phyloP scores from a whole-genome alignment of 495 filamentous ascomycete species.

The Xylaria flabelliformis region DNA sequence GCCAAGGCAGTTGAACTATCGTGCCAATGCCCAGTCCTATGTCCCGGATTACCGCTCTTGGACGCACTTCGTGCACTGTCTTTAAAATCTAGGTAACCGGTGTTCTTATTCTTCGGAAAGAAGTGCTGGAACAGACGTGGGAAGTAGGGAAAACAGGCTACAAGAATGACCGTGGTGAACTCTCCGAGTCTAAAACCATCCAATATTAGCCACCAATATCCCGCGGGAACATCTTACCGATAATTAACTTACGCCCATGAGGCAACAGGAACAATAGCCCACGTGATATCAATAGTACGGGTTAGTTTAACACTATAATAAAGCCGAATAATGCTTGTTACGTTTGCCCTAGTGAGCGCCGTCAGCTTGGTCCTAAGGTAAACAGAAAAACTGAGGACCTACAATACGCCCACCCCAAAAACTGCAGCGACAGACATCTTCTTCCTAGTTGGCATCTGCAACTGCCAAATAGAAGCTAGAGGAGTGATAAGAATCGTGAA shows the following conservation, averaged over 20 bases:
- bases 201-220: too few species aligned
- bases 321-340: conserved; percentile 25
- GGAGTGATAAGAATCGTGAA: conserved; percentile 45
- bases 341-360: background rate
- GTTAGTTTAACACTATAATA: conserved; percentile 19
- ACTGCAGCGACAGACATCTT: conserved; percentile 38
- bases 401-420: conserved; percentile 40
- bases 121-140: background rate
- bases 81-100: too few species aligned
- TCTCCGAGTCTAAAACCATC: conserved; percentile 10
- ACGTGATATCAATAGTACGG: conserved; percentile 1
- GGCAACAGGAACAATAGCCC: conserved; percentile 16
- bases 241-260: conserved; percentile 23
- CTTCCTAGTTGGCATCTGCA: conserved; percentile 41
- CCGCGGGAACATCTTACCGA: too few species aligned
- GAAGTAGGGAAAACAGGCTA: conserved; percentile 26
- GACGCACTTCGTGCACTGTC: too few species aligned
- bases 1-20: too few species aligned
- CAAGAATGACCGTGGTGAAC: conserved; percentile 24
- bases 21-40: too few species aligned
- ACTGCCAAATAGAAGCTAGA: conserved; percentile 39
- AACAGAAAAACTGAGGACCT: conserved; percentile 6
- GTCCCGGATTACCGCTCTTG: too few species aligned
- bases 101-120: too few species aligned
- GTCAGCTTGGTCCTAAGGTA: too few species aligned